Percentiles rank a stretch among this genome's conserved stretches.
These are phyloP conservation scores for Camelina hispida DNA, from an alignment of 345 rosid genomes.

Conservation along the genomic window DNA sequence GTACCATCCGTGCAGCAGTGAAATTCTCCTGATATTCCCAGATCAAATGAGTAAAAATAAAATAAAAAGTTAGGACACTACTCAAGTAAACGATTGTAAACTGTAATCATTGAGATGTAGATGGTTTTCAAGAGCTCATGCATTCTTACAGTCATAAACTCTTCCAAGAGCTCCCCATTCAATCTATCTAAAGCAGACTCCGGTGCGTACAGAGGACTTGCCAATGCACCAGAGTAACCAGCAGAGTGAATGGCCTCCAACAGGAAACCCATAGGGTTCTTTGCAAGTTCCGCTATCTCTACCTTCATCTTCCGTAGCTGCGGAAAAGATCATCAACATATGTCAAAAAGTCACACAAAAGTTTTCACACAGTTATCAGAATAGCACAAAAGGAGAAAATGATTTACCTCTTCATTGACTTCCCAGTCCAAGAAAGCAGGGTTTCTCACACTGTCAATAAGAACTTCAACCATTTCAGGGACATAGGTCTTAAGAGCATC, in stretches of 20 bases:
- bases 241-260: slow-evolving; percentile 79
- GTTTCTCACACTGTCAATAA: slow-evolving; percentile 70
- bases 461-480: slow-evolving; percentile 79
- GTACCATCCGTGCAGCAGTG: slow-evolving; percentile 71
- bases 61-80: neutral
- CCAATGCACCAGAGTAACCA: slow-evolving; percentile 67
- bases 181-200: slow-evolving; percentile 58
- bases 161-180: slow-evolving; percentile 60
- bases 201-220: slow-evolving; percentile 70
- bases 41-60: slow-evolving; percentile 21
- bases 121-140: slow-evolving; percentile 4
- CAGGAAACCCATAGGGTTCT: slow-evolving; percentile 72
- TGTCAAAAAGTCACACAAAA: slow-evolving; percentile 2
- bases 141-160: slow-evolving; percentile 63
- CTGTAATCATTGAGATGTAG: slow-evolving; percentile 8
- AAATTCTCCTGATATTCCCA: slow-evolving; percentile 61
- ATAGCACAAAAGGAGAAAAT: neutral
- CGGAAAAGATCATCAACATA: slow-evolving; percentile 11
- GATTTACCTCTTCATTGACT: slow-evolving; percentile 68
- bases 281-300: slow-evolving; percentile 59
- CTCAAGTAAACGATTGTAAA: slow-evolving; percentile 5
- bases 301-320: slow-evolving; percentile 67
- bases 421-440: slow-evolving; percentile 90
- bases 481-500: slow-evolving; percentile 75
- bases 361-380: neutral